A percentile compares a stretch with the other conserved stretches of the same genome.
Evolutionary conservation across 2,329 filamentous ascomycete genomes (phyloP).

Genomic region (Hymenoscyphus fraxineus): DNA sequence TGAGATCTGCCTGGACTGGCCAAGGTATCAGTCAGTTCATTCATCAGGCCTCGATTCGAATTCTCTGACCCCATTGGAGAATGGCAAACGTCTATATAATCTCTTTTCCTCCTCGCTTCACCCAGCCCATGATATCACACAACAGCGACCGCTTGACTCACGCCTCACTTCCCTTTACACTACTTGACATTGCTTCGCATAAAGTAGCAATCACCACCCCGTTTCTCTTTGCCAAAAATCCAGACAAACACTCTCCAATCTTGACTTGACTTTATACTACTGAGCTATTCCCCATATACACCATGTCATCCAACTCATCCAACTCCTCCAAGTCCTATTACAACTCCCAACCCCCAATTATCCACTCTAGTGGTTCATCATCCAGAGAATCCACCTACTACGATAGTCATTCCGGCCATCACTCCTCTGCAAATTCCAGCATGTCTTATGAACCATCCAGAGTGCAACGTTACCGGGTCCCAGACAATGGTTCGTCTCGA

Average conservation of each 20-base stretch:
- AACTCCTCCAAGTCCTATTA: neutral
- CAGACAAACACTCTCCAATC: neutral
- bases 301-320: slow-evolving; percentile 9
- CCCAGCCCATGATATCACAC: neutral
- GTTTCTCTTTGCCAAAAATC: neutral
- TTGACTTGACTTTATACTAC: neutral
- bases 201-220: slow-evolving; percentile 13
- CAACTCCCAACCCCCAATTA: slow-evolving; percentile 13
- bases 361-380: slow-evolving; percentile 10
- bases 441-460: slow-evolving; percentile 12
- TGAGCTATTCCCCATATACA: neutral
- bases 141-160: neutral
- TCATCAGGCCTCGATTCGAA: neutral
- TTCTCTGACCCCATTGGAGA: neutral
- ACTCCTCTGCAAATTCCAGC: slow-evolving; percentile 13
- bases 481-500: slow-evolving; percentile 21
- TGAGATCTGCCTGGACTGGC: neutral
- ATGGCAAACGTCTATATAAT: neutral
- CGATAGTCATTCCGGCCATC: neutral
- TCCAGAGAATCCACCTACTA: slow-evolving; percentile 18
- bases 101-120: neutral
- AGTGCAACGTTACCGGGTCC: slow-evolving; percentile 13
- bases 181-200: slow-evolving; percentile 2
- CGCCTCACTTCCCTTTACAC: neutral
- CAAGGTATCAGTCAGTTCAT: neutral